Conservation (phyloP, 2,329 filamentous ascomycete genomes). For the Botrytis porri region DNA sequence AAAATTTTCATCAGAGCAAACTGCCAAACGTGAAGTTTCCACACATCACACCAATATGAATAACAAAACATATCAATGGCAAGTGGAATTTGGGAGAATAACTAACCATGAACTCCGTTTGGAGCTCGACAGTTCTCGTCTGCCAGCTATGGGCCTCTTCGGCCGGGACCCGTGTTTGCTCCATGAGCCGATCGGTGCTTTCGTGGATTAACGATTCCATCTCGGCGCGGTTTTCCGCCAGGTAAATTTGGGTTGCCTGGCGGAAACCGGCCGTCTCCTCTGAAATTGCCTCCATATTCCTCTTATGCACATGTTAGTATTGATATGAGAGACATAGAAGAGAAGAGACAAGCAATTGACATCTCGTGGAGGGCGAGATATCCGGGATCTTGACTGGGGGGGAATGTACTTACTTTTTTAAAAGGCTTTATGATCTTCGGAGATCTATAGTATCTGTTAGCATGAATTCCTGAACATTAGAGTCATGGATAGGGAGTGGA, state of each 20-base stretch:
- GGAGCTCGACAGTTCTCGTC: neutral
- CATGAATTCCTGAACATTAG: neutral
- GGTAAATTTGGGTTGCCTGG: neutral
- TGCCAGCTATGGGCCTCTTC: neutral
- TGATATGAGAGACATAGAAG: no score
- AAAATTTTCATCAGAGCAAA: neutral
- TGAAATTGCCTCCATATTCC: neutral
- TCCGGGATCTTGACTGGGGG: no score
- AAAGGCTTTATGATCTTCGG: neutral
- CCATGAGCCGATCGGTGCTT: neutral
- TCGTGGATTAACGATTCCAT: neutral
- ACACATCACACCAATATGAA: neutral
- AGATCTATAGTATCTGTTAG: neutral
- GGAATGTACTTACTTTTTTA: neutral
- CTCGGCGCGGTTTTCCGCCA: neutral
- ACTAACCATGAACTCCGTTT: conserved; percentile 3
- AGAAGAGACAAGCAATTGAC: neutral
- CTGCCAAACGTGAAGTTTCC: neutral
- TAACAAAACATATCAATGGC: no score
- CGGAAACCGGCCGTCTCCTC: neutral
- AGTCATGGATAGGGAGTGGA: neutral
- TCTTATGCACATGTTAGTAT: neutral
- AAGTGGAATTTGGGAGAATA: neutral
- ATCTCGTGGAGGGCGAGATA: neutral
- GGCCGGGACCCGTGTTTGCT: neutral